A percentile compares a stretch with the other conserved stretches of the same genome.
phyloP scores from a whole-genome alignment of 2,329 filamentous ascomycete genomes.

The Venturia asperata region DNA sequence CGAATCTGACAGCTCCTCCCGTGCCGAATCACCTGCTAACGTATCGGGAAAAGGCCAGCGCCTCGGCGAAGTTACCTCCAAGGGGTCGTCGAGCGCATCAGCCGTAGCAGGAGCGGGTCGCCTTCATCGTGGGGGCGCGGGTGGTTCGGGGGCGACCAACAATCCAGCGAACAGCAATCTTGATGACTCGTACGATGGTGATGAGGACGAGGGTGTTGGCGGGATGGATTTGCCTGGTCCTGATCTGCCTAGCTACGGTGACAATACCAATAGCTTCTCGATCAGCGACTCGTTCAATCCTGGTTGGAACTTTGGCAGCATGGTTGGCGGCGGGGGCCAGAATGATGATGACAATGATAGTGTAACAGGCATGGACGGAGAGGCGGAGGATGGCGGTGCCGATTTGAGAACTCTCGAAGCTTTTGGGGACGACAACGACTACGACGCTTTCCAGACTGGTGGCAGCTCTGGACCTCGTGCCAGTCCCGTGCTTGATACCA shows the following conservation, averaged over 20 bases:
- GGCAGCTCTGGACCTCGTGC: neutral
- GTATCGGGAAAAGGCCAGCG: constrained; percentile 75
- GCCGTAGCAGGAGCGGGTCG: constrained; percentile 54
- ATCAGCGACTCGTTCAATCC: neutral
- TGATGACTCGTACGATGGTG: constrained; percentile 4
- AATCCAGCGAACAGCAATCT: neutral
- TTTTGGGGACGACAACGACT: neutral
- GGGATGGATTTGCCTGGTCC: neutral
- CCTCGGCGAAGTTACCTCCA: constrained; percentile 64
- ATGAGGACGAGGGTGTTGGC: constrained; percentile 13
- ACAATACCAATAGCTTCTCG: neutral
- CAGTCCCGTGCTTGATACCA: neutral
- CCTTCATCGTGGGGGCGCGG: constrained; percentile 31
- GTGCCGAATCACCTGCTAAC: constrained; percentile 37
- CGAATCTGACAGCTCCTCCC: constrained; percentile 34
- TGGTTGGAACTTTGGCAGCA: neutral
- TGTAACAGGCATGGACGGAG: neutral
- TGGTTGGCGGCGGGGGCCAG: neutral
- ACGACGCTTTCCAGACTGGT: neutral
- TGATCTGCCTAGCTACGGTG: neutral
- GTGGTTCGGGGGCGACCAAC: constrained; percentile 19
- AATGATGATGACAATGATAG: constrained; percentile 11
- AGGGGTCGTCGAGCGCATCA: constrained; percentile 87
- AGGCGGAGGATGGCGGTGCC: constrained; percentile 2
- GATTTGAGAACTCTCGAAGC: neutral